These are phyloP conservation scores for Paracoccidioides lutzii DNA, from an alignment of 2,329 filamentous ascomycete genomes.

Conservation along the genomic window DNA sequence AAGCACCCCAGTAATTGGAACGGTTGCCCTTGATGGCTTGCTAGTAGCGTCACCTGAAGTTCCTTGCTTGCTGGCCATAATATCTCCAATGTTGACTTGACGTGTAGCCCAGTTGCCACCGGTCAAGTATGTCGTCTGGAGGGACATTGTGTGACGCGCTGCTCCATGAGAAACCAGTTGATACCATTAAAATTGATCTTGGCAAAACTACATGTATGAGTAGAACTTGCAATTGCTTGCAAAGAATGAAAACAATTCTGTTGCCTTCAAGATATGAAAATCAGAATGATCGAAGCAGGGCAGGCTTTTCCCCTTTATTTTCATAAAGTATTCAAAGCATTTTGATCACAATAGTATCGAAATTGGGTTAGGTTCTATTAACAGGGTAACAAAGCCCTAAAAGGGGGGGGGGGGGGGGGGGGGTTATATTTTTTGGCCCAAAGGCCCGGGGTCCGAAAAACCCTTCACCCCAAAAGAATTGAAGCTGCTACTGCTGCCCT, in stretches of 20 bases:
- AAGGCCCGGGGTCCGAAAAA: too few species aligned
- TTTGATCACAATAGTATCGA: neutral
- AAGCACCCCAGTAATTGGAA: slow-evolving; percentile 56
- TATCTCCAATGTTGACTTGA: slow-evolving; percentile 11
- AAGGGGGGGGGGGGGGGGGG: too few species aligned
- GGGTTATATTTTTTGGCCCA: neutral
- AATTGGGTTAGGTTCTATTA: neutral
- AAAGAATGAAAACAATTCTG: neutral
- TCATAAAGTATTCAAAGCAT: neutral
- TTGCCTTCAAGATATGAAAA: too few species aligned
- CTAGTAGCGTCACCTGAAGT: slow-evolving; percentile 6
- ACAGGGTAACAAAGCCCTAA: neutral
- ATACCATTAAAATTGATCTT: neutral
- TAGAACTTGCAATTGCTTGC: neutral
- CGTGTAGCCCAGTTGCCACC: slow-evolving; percentile 11
- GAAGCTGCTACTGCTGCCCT: neutral
- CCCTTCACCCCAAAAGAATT: neutral
- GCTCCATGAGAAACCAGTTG: neutral
- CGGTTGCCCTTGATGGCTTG: slow-evolving; percentile 18
- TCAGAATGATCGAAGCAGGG: too few species aligned
- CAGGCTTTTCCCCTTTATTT: too few species aligned
- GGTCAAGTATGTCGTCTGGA: slow-evolving; percentile 11
- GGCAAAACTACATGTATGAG: neutral
- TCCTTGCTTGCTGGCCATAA: slow-evolving; percentile 10
- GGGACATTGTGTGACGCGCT: slow-evolving; percentile 8